phyloP scores from a whole-genome alignment of 108 stramenopile species.

The Skeletonema tropicum region DNA sequence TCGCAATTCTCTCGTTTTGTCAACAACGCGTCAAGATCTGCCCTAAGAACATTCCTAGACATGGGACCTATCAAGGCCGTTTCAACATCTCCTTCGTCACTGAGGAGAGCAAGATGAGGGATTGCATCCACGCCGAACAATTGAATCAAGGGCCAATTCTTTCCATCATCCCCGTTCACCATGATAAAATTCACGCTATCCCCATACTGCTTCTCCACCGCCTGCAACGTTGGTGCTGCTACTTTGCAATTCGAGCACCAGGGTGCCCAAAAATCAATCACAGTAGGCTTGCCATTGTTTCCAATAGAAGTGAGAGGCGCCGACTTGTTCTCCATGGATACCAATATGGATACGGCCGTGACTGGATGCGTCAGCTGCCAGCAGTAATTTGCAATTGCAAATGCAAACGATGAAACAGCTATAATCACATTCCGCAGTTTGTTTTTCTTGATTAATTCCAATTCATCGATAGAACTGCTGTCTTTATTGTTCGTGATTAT shows the following conservation, averaged over 20 bases:
- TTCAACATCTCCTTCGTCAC: slow-evolving; percentile 77
- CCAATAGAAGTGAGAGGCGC: slow-evolving; percentile 64
- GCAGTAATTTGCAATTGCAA: slow-evolving; percentile 68
- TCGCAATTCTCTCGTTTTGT: slow-evolving; percentile 39
- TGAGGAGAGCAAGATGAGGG: slow-evolving; percentile 76
- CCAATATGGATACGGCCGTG: slow-evolving; percentile 64
- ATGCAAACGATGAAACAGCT: slow-evolving; percentile 55
- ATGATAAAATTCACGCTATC: slow-evolving; percentile 79
- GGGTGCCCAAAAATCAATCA: slow-evolving; percentile 89
- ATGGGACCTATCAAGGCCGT: slow-evolving; percentile 86
- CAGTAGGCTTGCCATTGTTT: slow-evolving; percentile 72
- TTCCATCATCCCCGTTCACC: slow-evolving; percentile 65
- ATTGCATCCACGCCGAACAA: slow-evolving; percentile 84
- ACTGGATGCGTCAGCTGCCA: slow-evolving; percentile 79
- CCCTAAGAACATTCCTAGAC: slow-evolving; percentile 63
- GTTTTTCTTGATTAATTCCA: slow-evolving; percentile 15
- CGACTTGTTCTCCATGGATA: slow-evolving; percentile 65
- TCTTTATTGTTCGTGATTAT: background rate
- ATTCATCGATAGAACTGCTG: slow-evolving; percentile 11
- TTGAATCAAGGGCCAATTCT: slow-evolving; percentile 73
- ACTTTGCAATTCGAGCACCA: slow-evolving; percentile 84
- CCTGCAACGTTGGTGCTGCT: slow-evolving; percentile 65
- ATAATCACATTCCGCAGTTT: slow-evolving; percentile 59
- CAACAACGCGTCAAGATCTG: slow-evolving; percentile 76
- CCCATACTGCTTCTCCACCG: slow-evolving; percentile 69